Base-by-base conservation (phyloP, 1,139 yeast genomes). In the Groenewaldozyma auringiensis region DNA sequence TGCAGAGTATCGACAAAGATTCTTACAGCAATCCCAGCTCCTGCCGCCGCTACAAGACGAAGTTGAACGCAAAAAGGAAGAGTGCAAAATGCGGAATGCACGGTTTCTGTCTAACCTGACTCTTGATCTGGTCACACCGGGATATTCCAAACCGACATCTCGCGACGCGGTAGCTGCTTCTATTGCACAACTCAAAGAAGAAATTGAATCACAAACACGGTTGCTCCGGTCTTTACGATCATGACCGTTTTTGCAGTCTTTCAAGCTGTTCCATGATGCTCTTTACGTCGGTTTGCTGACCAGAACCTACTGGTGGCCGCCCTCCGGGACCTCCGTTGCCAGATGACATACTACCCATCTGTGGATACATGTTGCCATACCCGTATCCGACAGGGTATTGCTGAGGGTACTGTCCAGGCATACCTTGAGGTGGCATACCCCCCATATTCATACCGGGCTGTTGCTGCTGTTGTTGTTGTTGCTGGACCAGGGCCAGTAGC, bases 41-140 rank as follows among this genome's bases (percentile, higher is more conserved):
- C 57, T 67, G 3, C 42, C 55, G 41, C 45, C 55, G 16, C 56
- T 59, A 35, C 71, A 68, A 45, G 63, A 62, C n/a, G 53, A 63
- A 4, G 61, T 68, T 11, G 62, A 60, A 37, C 50, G 13, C 8
- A 35, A 6, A 8, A 4, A 35, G 13, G 38, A 35, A 20, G 22
- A 18, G 4, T 35, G 38, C 25, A 35, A 20, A 18, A 9, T 20
- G 13, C 4, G 13, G 16, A 20, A 16, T 14, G 16, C 22, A 18
- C 8, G 38, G 22, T 14, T 35, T 4, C 14, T 35, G 25, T 35
- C 38, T 4, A 9, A 17, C n/a, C 21, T 35, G 9, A 6, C 38
- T 14, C 21, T 35, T 11, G 38, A 35, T 16, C 8, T 35, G 25
- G 38, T 18, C 4, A 16, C 16, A 4, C 25, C 38, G n/a, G 38